Conservation (phyloP, 306 rosid species). For the Castanea mollissima region DNA sequence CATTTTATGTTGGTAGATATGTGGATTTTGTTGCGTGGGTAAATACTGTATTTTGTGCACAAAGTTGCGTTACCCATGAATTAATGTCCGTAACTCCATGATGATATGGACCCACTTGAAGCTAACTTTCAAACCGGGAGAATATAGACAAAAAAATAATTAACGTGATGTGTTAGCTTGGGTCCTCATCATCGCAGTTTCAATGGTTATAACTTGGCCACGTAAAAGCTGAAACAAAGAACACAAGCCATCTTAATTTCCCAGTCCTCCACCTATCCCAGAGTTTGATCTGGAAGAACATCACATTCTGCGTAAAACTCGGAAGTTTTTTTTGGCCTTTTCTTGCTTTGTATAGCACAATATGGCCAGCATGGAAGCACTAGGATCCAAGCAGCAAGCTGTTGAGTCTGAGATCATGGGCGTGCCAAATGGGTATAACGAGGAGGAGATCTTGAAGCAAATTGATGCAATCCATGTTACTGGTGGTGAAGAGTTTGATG, state of each 20-base stretch:
- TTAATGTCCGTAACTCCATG: no score
- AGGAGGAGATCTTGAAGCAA: slow-evolving; percentile 12
- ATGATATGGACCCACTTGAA: not conserved
- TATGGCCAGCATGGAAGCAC: not conserved
- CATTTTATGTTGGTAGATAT: no score
- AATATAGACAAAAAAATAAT: not conserved
- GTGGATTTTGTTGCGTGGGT: no score
- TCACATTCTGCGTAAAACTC: no score
- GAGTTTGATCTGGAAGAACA: not conserved
- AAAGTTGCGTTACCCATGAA: no score
- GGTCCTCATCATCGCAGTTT: not conserved
- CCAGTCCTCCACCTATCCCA: not conserved
- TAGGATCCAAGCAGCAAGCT: no score
- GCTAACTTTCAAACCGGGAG: not conserved
- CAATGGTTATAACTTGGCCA: not conserved
- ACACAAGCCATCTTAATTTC: not conserved
- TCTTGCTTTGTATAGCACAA: not conserved
- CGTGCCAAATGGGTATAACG: not conserved
- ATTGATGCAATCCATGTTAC: slow-evolving; percentile 21
- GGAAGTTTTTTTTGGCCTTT: no score
- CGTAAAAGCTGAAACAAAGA: not conserved
- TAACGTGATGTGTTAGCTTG: not conserved
- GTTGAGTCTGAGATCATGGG: no score
- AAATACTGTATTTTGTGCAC: not conserved
- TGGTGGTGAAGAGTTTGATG: slow-evolving; percentile 14